Evolutionary conservation across 768 basidiomycete species (phyloP).

Genomic region (Boletellus emodensis): DNA sequence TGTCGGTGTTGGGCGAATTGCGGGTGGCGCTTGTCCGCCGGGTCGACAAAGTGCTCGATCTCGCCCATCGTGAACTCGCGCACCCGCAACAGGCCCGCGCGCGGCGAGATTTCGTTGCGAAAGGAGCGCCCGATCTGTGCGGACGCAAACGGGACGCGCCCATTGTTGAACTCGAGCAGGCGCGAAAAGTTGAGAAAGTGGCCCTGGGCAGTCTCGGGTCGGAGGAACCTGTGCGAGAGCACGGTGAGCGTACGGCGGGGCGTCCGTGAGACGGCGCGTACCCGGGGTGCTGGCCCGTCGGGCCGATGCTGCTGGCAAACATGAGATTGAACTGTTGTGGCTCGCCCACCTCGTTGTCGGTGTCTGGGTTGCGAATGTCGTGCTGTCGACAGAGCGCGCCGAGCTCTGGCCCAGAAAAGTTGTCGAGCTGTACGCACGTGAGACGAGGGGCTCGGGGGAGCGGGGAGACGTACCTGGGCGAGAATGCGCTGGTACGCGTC

Average conservation of each 20-base stretch:
- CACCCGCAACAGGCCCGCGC: constrained; percentile 92
- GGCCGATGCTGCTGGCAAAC: constrained; percentile 97
- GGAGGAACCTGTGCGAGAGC: constrained; percentile 75
- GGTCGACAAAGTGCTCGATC: constrained; percentile 99
- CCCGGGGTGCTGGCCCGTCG: constrained; percentile 96
- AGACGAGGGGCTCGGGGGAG: too few species aligned
- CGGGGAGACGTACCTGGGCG: constrained; percentile 67
- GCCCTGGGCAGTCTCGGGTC: constrained; percentile 97
- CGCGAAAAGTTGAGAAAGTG: constrained; percentile 99
- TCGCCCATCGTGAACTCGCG: constrained; percentile 99
- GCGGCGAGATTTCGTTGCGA: constrained; percentile 97
- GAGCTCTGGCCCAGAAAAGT: constrained; percentile 85
- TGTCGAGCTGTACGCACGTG: constrained; percentile 47
- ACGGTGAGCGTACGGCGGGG: neutral
- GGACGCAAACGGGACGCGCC: constrained; percentile 92
- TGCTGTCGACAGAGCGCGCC: constrained; percentile 81
- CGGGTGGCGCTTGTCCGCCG: constrained; percentile 80
- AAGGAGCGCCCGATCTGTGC: constrained; percentile 96
- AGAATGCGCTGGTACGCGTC: constrained; percentile 77
- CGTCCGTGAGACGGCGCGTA: constrained; percentile 24
- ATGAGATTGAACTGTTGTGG: constrained; percentile 98
- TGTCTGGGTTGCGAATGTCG: constrained; percentile 84
- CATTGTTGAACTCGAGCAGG: constrained; percentile 97
- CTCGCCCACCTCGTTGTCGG: constrained; percentile 87
- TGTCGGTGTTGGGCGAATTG: constrained; percentile 81